Conservation (phyloP, 2,329 filamentous ascomycete genomes). For the Calonectria pseudoreteaudii region DNA sequence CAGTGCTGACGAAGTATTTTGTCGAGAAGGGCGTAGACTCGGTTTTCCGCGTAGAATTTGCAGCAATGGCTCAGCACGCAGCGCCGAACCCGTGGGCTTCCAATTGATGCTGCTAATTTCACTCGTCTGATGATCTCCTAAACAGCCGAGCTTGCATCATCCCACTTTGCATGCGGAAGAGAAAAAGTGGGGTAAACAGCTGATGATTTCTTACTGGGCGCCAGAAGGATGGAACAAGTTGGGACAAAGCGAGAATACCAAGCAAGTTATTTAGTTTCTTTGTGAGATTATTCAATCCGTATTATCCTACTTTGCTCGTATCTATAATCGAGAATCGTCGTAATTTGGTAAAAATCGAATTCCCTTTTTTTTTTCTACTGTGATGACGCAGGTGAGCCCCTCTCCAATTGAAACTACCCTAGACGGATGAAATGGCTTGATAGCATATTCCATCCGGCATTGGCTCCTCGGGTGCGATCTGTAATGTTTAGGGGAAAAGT, state of each 20-base stretch:
- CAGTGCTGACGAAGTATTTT: not conserved
- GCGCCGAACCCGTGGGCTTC: not conserved
- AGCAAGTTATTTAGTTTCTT: not conserved
- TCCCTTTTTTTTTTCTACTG: not conserved
- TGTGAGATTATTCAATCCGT: not conserved
- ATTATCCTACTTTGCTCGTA: not conserved
- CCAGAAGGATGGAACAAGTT: not conserved
- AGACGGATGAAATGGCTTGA: not conserved
- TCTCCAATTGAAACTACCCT: not conserved
- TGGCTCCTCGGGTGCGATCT: not conserved
- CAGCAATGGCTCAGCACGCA: not conserved
- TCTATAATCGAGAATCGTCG: not conserved
- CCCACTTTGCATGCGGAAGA: not conserved
- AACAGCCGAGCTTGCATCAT: slow-evolving; percentile 21
- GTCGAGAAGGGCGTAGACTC: not conserved
- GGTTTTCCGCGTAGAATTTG: not conserved
- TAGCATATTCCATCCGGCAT: not conserved
- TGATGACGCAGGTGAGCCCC: not conserved
- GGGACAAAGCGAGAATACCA: not conserved
- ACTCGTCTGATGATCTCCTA: not conserved
- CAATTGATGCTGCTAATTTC: not conserved
- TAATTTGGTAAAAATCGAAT: not conserved
- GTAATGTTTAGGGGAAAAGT: not conserved
- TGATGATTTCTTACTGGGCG: not conserved
- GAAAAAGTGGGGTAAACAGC: not conserved